Base-by-base conservation (phyloP, 768 basidiomycete genomes). In the Calocera viscosa region DNA sequence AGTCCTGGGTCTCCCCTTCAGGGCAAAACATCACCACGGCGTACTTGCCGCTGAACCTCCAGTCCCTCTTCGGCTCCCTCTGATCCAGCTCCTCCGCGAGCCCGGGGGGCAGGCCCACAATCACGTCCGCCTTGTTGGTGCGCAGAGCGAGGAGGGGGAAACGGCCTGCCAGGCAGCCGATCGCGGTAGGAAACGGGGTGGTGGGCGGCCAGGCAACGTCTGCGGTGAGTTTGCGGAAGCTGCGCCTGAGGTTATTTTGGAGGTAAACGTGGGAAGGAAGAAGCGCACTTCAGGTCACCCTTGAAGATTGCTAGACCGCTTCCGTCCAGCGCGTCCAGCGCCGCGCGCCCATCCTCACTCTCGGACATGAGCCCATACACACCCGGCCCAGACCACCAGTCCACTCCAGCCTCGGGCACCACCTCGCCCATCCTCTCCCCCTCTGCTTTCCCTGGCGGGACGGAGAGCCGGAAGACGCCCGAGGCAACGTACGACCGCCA, bases 51-150 rank as follows among this genome's bases (percentile, higher is more conserved):
- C 84, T 86, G 8, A 86, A 81, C 64, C 90, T 78, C 93, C 92
- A 94, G 67, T 65, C 64, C 19, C 84, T 85, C 72, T 84, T 82
- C 5, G 79, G 86, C 69, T 75, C 74, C 53, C 79, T 82, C 33
- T 76, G 75, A 71, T 93, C 89, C 1, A 94, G 77, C 64, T 80
- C 77, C 68, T 89, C 86, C 0, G 84, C 91, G 1, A 85, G 77
- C 0, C 86, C 87, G 70, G 84, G 80, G 0, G 82, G 77, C 1
- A 99, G 80, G 0, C 92, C 95, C 28, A 91, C 91, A 5, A 87
- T 89, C 1, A 96, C 93, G 73, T 97, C 94, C 0, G 95, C 95
- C 75, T 99, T 99, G 80, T 89, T 91, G 0, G 95, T 98, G 19
- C 95, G 83, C 67, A 97, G 77, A 72, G 90, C 91, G 28, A 97